Conservation (phyloP, 2,329 filamentous ascomycete species). For the Monosporascus sp. region DNA sequence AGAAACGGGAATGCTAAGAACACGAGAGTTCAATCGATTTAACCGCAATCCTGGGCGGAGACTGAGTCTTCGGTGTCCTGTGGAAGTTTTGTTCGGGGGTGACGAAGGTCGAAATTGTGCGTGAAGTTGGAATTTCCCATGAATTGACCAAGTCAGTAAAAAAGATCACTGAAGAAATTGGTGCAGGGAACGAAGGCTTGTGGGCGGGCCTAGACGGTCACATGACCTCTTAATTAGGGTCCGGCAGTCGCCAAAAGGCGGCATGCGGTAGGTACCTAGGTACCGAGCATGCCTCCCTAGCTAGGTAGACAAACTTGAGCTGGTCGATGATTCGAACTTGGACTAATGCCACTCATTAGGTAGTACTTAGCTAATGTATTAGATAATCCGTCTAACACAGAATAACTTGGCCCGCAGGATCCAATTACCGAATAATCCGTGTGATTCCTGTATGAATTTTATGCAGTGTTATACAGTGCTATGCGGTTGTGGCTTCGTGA, state of each 20-base stretch:
- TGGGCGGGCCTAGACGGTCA: slow-evolving; percentile 9
- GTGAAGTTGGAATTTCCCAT: slow-evolving; percentile 28
- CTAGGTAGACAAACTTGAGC: no score
- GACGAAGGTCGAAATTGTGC: slow-evolving; percentile 13
- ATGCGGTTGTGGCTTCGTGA: no score
- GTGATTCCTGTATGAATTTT: no score
- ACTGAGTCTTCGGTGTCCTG: slow-evolving; percentile 96
- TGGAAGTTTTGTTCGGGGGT: slow-evolving; percentile 12
- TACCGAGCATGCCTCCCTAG: neutral
- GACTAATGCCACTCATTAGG: no score
- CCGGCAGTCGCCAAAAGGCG: neutral
- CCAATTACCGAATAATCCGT: no score
- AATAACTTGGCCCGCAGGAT: no score
- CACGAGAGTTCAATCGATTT: slow-evolving; percentile 99
- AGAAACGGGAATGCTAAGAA: slow-evolving; percentile 44
- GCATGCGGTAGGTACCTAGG: neutral
- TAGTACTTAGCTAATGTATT: no score
- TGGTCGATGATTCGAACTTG: no score
- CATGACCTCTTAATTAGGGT: neutral
- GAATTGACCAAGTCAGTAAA: slow-evolving; percentile 13
- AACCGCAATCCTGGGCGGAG: slow-evolving; percentile 95
- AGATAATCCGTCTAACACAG: no score
- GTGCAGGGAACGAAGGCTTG: slow-evolving; percentile 2
- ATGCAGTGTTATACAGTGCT: no score
- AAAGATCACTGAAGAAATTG: slow-evolving; percentile 21